A percentile compares a stretch with the other conserved stretches of the same genome.
These are phyloP conservation scores for Cryptosporidium felis DNA, from an alignment of 169 alveolate genomes.

Conservation along the genomic window DNA sequence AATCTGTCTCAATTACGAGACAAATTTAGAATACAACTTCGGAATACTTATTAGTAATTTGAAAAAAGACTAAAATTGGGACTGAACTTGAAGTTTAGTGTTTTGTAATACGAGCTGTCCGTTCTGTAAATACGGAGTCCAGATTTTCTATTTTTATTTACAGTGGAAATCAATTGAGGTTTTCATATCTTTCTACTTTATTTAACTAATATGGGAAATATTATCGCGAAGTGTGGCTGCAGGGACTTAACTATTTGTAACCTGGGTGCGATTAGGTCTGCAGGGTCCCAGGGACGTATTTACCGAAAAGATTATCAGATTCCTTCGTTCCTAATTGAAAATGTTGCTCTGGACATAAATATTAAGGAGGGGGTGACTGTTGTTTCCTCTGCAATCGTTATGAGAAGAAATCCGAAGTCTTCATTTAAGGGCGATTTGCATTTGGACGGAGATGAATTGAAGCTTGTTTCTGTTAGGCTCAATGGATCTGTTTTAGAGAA, in stretches of 20 bases:
- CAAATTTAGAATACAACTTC: too few relatives aligned
- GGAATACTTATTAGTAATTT: too few relatives aligned
- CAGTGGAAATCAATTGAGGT: too few relatives aligned
- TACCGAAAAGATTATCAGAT: conserved; percentile 87
- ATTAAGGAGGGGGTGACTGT: conserved; percentile 80
- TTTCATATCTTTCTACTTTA: too few relatives aligned
- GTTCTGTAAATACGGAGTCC: too few relatives aligned
- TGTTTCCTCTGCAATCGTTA: conserved; percentile 33
- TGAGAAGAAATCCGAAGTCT: conserved; percentile 76
- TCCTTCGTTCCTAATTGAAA: conserved; percentile 81
- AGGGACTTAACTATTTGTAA: conserved; percentile 45
- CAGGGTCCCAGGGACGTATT: background rate
- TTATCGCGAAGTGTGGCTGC: conserved; percentile 49
- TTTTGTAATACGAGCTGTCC: too few relatives aligned
- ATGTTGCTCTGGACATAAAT: conserved; percentile 79
- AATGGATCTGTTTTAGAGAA: conserved; percentile 79
- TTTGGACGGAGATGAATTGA: conserved; percentile 87
- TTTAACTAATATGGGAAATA: conserved; percentile 50
- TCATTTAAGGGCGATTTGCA: conserved; percentile 80
- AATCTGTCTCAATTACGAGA: too few relatives aligned
- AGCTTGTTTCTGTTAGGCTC: conserved; percentile 79
- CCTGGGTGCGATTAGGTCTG: background rate
- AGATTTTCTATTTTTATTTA: too few relatives aligned
- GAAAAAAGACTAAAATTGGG: too few relatives aligned
- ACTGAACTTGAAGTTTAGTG: too few relatives aligned